phyloP scores from a whole-genome alignment of 2,329 filamentous ascomycete species.

The Fusarium burgessii region DNA sequence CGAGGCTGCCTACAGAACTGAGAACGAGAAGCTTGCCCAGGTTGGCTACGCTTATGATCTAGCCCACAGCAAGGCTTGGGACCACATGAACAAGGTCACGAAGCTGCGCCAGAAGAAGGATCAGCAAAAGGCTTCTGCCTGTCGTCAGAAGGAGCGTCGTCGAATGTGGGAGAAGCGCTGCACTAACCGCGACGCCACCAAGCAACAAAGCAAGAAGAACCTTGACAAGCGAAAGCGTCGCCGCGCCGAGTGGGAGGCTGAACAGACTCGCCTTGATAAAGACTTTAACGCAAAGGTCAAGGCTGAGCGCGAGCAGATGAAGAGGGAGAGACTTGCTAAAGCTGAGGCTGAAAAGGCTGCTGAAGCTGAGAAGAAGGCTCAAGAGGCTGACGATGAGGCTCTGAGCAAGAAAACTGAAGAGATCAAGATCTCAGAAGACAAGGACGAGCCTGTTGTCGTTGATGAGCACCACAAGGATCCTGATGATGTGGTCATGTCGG shows the following conservation, averaged over 20 bases:
- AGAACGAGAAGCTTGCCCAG: conserved; percentile 70
- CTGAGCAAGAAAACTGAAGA: conserved; percentile 30
- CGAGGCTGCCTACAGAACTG: conserved; percentile 59
- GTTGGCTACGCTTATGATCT: conserved; percentile 70
- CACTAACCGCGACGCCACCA: conserved; percentile 56
- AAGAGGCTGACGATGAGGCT: conserved; percentile 43
- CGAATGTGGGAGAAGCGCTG: conserved; percentile 64
- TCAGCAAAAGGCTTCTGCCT: conserved; percentile 62
- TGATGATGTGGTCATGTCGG: conserved; percentile 45
- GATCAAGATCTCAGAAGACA: conserved; percentile 20
- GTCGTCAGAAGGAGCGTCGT: conserved; percentile 59
- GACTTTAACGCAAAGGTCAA: conserved; percentile 48
- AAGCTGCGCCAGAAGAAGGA: conserved; percentile 63
- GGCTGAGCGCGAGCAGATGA: conserved; percentile 31
- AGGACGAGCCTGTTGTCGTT: conserved; percentile 24
- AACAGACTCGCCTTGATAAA: conserved; percentile 44
- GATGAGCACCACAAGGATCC: conserved; percentile 35
- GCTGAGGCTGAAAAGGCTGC: conserved; percentile 34
- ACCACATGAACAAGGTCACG: conserved; percentile 62
- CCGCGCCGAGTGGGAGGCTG: conserved; percentile 46
- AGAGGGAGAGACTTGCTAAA: conserved; percentile 33
- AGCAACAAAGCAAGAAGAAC: conserved; percentile 57
- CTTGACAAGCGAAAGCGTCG: conserved; percentile 51
- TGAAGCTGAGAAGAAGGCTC: conserved; percentile 28
- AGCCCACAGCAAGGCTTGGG: conserved; percentile 68